phyloP scores from a whole-genome alignment of 1,139 yeast species.

The Hanseniaspora sp. region DNA sequence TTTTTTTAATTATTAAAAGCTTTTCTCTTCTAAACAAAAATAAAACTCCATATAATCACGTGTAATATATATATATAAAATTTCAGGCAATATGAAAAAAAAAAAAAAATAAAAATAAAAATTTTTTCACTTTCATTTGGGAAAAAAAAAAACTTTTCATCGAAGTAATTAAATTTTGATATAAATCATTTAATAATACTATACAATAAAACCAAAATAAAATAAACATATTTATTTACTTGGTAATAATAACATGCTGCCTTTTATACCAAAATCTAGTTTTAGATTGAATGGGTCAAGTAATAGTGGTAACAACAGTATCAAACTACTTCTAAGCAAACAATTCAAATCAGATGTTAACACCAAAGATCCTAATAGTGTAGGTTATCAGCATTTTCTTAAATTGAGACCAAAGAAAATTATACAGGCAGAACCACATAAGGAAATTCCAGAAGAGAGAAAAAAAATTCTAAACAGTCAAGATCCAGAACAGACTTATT shows the following conservation, averaged over 20 bases:
- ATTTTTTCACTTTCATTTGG: too few species aligned
- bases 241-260: not conserved
- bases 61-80: too few species aligned
- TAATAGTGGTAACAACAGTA: not conserved
- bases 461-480: constrained; percentile 3
- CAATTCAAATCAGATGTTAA: not conserved
- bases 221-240: not conserved
- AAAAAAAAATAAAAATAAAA: too few species aligned
- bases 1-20: too few species aligned
- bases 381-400: not conserved
- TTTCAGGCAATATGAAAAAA: too few species aligned
- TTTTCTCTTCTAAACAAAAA: too few species aligned
- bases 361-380: not conserved
- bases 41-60: too few species aligned
- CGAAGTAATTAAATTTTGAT: too few species aligned
- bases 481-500: constrained; percentile 4
- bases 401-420: not conserved
- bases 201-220: not conserved
- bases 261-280: not conserved
- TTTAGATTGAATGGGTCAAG: not conserved
- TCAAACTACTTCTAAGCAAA: not conserved
- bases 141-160: too few species aligned
- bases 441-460: constrained; percentile 2
- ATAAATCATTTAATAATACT: too few species aligned
- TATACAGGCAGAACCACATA: constrained; percentile 11